A percentile compares a stretch with the other conserved stretches of the same genome.
These are phyloP conservation scores for Sporisorium exsertum DNA, from an alignment of 1,284 basidiomycete species.

Conservation along the genomic window DNA sequence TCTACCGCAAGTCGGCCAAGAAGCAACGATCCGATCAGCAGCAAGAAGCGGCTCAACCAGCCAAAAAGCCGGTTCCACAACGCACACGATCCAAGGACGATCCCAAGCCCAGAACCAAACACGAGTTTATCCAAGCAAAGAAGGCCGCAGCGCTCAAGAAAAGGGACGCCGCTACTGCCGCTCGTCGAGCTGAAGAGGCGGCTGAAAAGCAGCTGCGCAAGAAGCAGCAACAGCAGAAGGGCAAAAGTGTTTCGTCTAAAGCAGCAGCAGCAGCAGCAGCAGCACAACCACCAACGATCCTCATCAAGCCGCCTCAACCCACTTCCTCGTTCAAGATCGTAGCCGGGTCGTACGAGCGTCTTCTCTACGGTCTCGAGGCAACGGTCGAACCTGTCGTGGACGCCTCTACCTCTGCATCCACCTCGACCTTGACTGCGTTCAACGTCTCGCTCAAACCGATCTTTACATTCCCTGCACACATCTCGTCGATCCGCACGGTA, in stretches of 20 bases:
- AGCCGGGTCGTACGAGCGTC: conserved; percentile 92
- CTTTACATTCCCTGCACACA: conserved; percentile 96
- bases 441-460: conserved; percentile 75
- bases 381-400: conserved; percentile 70
- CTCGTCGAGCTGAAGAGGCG: conserved; percentile 28
- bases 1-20: conserved; percentile 55
- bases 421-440: conserved; percentile 31
- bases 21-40: conserved; percentile 48
- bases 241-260: conserved; percentile 16
- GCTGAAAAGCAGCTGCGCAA: conserved; percentile 29
- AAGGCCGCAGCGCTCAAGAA: conserved; percentile 45
- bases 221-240: conserved; percentile 33
- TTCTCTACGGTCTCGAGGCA: conserved; percentile 89
- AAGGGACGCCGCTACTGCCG: conserved; percentile 29
- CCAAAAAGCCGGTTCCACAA: conserved; percentile 38
- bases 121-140: conserved; percentile 58
- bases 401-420: conserved; percentile 40
- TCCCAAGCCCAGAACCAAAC: conserved; percentile 56
- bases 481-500: conserved; percentile 89
- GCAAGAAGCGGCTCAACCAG: conserved; percentile 23
- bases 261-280: background rate
- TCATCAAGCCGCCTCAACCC: conserved; percentile 46
- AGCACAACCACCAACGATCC: conserved; percentile 15
- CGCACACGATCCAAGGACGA: conserved; percentile 46
- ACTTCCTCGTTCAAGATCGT: conserved; percentile 79